A percentile compares a stretch with the other conserved stretches of the same genome.
These are phyloP conservation scores for Xylaria multiplex DNA, from an alignment of 2,329 filamentous ascomycete species.

Conservation along the genomic window DNA sequence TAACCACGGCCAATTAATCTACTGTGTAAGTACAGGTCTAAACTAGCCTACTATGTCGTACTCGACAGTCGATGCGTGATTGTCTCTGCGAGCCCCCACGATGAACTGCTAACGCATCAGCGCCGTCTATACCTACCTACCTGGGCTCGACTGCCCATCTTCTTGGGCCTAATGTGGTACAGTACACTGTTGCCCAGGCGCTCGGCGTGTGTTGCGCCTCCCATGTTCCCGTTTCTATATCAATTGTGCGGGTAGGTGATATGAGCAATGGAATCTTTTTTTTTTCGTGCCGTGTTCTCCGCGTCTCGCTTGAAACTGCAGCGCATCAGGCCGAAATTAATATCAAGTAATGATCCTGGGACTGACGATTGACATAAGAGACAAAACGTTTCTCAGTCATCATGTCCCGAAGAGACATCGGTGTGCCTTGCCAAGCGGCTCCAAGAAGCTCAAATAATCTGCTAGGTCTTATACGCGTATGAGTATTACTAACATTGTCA, in stretches of 20 bases:
- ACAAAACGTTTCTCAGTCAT: background rate
- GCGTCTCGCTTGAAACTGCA: background rate
- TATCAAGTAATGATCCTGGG: background rate
- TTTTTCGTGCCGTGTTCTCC: background rate
- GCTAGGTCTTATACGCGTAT: background rate
- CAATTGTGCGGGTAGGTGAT: background rate
- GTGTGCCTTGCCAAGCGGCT: conserved; percentile 29
- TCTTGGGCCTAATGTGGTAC: no score
- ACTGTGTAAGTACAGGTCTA: background rate
- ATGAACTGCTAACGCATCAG: background rate
- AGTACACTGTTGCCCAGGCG: background rate
- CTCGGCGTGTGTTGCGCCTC: background rate
- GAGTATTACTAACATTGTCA: conserved; percentile 4
- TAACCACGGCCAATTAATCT: conserved; percentile 11
- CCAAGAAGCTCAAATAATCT: conserved; percentile 19
- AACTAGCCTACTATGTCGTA: background rate
- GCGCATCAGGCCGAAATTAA: background rate
- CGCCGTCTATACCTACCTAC: conserved; percentile 1
- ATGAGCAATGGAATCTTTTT: no score
- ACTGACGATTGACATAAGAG: background rate
- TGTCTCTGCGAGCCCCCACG: conserved; percentile 1
- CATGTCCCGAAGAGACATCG: background rate
- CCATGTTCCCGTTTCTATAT: background rate
- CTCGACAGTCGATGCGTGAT: background rate
- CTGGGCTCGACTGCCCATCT: background rate